phyloP scores from a whole-genome alignment of 768 basidiomycete species.

The Tremella mesenterica region DNA sequence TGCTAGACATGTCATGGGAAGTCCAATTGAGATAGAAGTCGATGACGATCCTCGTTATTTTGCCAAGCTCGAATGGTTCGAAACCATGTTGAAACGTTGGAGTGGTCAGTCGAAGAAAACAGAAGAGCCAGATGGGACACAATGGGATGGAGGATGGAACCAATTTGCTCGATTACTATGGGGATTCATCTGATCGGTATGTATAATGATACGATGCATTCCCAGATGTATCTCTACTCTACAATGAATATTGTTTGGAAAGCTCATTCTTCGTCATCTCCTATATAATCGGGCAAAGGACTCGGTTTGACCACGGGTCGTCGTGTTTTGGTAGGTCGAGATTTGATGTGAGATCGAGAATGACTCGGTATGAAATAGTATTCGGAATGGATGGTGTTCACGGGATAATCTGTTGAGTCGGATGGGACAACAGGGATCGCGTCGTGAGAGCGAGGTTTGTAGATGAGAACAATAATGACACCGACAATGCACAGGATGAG shows the following conservation, averaged over 20 bases:
- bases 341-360: too few relatives aligned
- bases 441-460: conserved; percentile 66
- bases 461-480: conserved; percentile 75
- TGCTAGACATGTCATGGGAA: not conserved
- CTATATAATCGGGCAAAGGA: conserved; percentile 12
- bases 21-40: conserved; percentile 2
- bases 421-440: too few relatives aligned
- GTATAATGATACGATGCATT: too few relatives aligned
- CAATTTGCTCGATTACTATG: conserved; percentile 3
- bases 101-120: not conserved
- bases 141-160: conserved; percentile 15
- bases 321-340: not conserved
- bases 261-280: not conserved
- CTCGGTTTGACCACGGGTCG: conserved; percentile 14
- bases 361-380: too few relatives aligned
- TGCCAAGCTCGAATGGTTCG: conserved; percentile 10
- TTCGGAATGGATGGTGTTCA: not conserved
- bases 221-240: too few relatives aligned
- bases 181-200: conserved; percentile 3
- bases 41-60: conserved; percentile 5
- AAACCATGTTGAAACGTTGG: conserved; percentile 4
- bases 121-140: not conserved
- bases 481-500: conserved; percentile 82
- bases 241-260: too few relatives aligned
- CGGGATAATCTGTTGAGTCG: not conserved